Evolutionary conservation across 345 rosid genomes (phyloP).

Genomic region (Theobroma cacao): DNA sequence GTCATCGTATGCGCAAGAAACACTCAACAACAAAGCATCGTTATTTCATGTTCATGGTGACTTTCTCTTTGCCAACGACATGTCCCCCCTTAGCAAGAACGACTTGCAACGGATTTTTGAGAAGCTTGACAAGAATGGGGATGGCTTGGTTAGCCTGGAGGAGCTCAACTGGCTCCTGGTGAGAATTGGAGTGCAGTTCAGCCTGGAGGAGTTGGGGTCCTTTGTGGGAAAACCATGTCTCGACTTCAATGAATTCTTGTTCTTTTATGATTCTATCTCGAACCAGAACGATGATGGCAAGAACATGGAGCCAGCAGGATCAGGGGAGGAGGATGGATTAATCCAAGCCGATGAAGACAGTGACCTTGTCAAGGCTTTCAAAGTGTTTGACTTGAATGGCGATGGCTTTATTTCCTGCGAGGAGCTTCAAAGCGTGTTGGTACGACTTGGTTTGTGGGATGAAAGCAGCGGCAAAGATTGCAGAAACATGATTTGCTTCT

Average conservation of each 20-base stretch:
- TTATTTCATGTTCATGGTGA: not conserved
- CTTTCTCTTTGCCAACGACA: not conserved
- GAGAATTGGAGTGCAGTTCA: slow-evolving; percentile 34
- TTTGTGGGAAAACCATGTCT: slow-evolving; percentile 62
- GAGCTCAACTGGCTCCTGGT: slow-evolving; percentile 78
- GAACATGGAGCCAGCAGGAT: not conserved
- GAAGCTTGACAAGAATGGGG: slow-evolving; percentile 67
- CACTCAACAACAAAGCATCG: not conserved
- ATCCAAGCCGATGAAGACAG: not conserved
- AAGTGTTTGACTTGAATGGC: slow-evolving; percentile 63
- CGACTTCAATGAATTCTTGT: slow-evolving; percentile 53
- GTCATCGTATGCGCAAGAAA: not conserved
- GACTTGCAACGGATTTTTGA: slow-evolving; percentile 65
- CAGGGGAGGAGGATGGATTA: slow-evolving; percentile 4
- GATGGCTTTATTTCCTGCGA: slow-evolving; percentile 72
- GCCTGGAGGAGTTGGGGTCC: slow-evolving; percentile 48
- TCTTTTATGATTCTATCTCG: slow-evolving; percentile 48
- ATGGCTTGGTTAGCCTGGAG: slow-evolving; percentile 56
- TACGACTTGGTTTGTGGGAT: slow-evolving; percentile 69
- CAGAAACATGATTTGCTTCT: slow-evolving; percentile 54
- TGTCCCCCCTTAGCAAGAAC: slow-evolving; percentile 37
- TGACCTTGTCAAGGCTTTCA: slow-evolving; percentile 59
- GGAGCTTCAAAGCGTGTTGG: slow-evolving; percentile 67
- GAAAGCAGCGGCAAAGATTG: slow-evolving; percentile 52
- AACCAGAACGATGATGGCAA: not conserved